Evolutionary conservation across 768 basidiomycete species (phyloP).

Genomic region (Lactifluus piperatus): DNA sequence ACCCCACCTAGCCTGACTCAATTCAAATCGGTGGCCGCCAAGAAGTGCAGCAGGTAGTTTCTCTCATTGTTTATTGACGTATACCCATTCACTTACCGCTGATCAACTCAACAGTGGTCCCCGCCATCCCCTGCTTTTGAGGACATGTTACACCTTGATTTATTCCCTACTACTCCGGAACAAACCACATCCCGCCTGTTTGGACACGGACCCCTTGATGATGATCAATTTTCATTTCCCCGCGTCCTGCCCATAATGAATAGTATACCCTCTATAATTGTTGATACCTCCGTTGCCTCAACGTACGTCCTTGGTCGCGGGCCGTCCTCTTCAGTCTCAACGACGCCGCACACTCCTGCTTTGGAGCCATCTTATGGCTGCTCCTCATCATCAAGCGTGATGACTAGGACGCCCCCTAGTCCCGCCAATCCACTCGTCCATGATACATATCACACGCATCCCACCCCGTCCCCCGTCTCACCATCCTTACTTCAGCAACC

Average conservation of each 20-base stretch:
- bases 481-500: not conserved
- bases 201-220: not conserved
- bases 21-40: constrained; percentile 3
- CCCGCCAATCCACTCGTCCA: not conserved
- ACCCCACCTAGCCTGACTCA: constrained; percentile 4
- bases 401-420: constrained; percentile 11
- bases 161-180: not conserved
- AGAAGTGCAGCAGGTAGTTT: constrained; percentile 12
- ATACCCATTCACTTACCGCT: not conserved
- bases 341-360: constrained; percentile 15
- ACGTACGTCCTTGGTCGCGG: not conserved
- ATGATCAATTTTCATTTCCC: not conserved
- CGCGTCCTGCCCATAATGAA: not conserved
- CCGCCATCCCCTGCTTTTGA: not conserved
- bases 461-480: constrained; percentile 9
- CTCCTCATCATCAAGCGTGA: constrained; percentile 12
- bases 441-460: not conserved
- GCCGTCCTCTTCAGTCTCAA: constrained; percentile 4
- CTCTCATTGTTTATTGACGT: not conserved
- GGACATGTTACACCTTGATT: not conserved
- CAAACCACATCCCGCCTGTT: not conserved
- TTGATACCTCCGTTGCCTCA: constrained; percentile 6
- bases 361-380: constrained; percentile 16
- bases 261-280: constrained; percentile 9
- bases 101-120: not conserved